Base-by-base conservation (phyloP, 331 rosid genomes). In the Erythrophleum ivorense region DNA sequence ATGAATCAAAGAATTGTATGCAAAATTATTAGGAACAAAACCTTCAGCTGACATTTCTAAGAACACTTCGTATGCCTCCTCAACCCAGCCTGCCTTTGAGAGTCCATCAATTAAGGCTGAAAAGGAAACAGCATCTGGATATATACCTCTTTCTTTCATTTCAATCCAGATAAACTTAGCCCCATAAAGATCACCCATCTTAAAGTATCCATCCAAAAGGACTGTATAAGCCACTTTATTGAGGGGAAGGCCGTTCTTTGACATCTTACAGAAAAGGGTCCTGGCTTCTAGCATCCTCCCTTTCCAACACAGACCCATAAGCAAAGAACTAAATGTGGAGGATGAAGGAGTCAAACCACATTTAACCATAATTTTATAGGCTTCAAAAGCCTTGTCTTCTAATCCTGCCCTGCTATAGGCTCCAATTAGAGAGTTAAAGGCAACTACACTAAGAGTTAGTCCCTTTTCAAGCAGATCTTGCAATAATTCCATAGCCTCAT, bases 81-180 rank as follows among this genome's bases (percentile, higher is more conserved):
- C 91, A 87, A 91, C 78, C 70, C 87, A 76, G 72, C 98, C 97
- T 21, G 86, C 86, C 80, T 85, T 93, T 14, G 92, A 87, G 52
- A 95, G 88, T 58, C 98, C 98, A 76, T 91, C 91, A 34, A 95
- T 93, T 71, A 88, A 93, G 87, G 91, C 98, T 34, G 98, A 71
- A 75, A 89, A 91, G 55, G 97, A 88, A 76, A 95, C 92, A 73
- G 78, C 92, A 75, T 95, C 98, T 10, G 98, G 98, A 84, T 68
- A 90, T 53, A 90, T 59, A 67, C 93, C 92, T 76, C 85, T 84
- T 78, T 52, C 78, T 84, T 84, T 82, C 98, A 93, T 95, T 89
- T 89, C 97, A 67, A 81, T 89, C 98, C 98, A 95, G 24, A 95
- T 76, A 85, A 83, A 84, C 58, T 46, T 88, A 73, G 97, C 98